Conservation (phyloP, 164 flowering plant genomes). For the Brasenia schreberi region DNA sequence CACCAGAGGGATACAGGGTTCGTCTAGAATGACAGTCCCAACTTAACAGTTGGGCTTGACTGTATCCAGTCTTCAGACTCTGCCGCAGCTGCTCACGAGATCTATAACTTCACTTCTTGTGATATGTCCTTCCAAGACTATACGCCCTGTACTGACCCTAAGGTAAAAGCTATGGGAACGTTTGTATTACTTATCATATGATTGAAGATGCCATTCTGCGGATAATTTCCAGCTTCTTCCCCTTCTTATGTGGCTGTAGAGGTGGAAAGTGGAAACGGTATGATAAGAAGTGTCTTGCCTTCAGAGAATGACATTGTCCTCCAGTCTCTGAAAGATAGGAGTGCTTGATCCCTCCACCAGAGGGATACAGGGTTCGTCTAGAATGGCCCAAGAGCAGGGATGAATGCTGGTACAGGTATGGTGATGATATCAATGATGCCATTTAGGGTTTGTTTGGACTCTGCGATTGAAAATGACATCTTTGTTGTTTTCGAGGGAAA, state of each 20-base stretch:
- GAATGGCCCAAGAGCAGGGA: constrained; percentile 88
- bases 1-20: constrained; percentile 83
- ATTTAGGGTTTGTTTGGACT: no score
- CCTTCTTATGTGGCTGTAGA: constrained; percentile 24
- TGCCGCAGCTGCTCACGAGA: constrained; percentile 20
- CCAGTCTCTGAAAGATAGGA: constrained; percentile 76
- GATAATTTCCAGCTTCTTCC: not conserved
- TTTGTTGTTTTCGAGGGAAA: no score
- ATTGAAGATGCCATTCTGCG: not conserved
- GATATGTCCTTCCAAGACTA: constrained; percentile 65
- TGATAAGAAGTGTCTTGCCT: constrained; percentile 61
- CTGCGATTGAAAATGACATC: no score
- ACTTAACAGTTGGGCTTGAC: constrained; percentile 12
- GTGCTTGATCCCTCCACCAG: constrained; percentile 87
- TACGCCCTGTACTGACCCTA: constrained; percentile 98
- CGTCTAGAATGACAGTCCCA: constrained; percentile 39
- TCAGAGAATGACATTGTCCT: constrained; percentile 96
- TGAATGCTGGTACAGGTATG: constrained; percentile 96
- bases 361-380: constrained; percentile 84
- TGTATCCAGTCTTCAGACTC: constrained; percentile 18
- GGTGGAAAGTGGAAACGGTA: no score
- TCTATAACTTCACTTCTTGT: constrained; percentile 55
- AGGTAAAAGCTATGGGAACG: constrained; percentile 25
- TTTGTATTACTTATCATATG: not conserved
- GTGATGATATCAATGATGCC: not conserved